Evolutionary conservation across 257 asterid species (phyloP).

Genomic region (Nicotiana undulata): DNA sequence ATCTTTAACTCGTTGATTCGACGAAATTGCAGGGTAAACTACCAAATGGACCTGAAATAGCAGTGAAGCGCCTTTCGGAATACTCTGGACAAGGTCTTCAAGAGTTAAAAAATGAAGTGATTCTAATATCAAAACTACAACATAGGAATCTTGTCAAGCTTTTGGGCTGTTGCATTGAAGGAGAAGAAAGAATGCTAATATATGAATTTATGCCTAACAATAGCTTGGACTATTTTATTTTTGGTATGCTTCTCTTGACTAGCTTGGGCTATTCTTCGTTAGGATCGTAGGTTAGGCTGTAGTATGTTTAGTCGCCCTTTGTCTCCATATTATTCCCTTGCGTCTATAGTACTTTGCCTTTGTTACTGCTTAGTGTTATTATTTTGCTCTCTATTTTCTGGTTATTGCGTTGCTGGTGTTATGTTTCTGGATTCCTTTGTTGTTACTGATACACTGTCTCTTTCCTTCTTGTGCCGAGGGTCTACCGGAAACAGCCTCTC

Average conservation of each 20-base stretch:
- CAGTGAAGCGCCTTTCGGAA: conserved; percentile 37
- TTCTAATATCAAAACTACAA: conserved; percentile 36
- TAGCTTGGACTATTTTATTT: conserved; percentile 31
- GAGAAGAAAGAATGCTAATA: conserved; percentile 31
- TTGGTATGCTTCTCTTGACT: conserved; percentile 18
- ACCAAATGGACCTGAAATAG: conserved; percentile 22
- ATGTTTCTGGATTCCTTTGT: too few relatives aligned
- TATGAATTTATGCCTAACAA: conserved; percentile 33
- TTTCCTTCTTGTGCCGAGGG: too few relatives aligned
- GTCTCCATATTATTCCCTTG: too few relatives aligned
- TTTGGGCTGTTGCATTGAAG: conserved; percentile 32
- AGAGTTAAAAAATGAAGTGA: conserved; percentile 15
- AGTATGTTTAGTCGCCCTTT: too few relatives aligned
- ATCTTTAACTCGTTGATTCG: not conserved
- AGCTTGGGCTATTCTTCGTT: too few relatives aligned
- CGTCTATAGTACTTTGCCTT: too few relatives aligned
- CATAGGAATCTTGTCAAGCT: conserved; percentile 37
- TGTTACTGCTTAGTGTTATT: too few relatives aligned
- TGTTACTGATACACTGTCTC: too few relatives aligned
- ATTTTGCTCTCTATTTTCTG: too few relatives aligned
- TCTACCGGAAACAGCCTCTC: not conserved
- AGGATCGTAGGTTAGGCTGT: too few relatives aligned
- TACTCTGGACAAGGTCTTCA: conserved; percentile 33
- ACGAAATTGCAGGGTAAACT: conserved; percentile 24
- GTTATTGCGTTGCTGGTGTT: too few relatives aligned